Base-by-base conservation (phyloP, 23 red algal species). In the Gracilaria domingensis region DNA sequence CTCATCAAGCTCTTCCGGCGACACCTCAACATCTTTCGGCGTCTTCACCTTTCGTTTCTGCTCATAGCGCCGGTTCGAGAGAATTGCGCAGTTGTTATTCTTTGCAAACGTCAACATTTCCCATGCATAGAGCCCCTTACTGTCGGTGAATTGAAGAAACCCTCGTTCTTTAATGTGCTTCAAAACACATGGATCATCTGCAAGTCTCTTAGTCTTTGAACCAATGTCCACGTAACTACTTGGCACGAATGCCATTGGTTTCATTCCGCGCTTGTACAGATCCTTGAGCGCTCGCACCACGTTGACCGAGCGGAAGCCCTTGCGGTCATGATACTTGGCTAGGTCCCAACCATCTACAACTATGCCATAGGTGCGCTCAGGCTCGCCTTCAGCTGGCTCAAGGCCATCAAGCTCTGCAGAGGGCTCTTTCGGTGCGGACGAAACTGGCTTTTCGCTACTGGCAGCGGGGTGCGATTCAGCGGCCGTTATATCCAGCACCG, bases 281-380 rank as follows among this genome's bases (percentile, higher is more conserved):
- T 12, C 49, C 39, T 77, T 77, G 40, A 77, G 45, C 45, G 72
- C 72, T 24, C 72, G 72, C 39, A 77, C 72, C 20, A 77, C 13
- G 20, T 77, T 77, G 25, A 77, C 72, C 0, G 39, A 77, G 72
- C 42, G 72, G 17, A 77, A 77, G 38, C 39, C 30, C 5, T 50
- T 25, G 40, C 40, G 45, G 42, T 51, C 21, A 25, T 51, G 72
- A 28, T 29, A 77, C 21, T 77, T 49, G 7, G n/a, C 72, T 4
- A 77, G 9, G 25, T 77, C 45, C 39, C 18, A 24, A 14, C 72
- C 72, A 34, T 77, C 72, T 23, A 77, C 45, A 25, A 77, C 72
- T 17, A 50, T 14, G 23, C 24, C 38, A 20, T 25, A 29, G 5
- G 21, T 5, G 12, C 29, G 9, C 4, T 34, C 0, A 9, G 64